A percentile compares a stretch with the other conserved stretches of the same genome.
These are phyloP conservation scores for Jasminum sambac DNA, from an alignment of 257 asterid genomes.

Conservation along the genomic window DNA sequence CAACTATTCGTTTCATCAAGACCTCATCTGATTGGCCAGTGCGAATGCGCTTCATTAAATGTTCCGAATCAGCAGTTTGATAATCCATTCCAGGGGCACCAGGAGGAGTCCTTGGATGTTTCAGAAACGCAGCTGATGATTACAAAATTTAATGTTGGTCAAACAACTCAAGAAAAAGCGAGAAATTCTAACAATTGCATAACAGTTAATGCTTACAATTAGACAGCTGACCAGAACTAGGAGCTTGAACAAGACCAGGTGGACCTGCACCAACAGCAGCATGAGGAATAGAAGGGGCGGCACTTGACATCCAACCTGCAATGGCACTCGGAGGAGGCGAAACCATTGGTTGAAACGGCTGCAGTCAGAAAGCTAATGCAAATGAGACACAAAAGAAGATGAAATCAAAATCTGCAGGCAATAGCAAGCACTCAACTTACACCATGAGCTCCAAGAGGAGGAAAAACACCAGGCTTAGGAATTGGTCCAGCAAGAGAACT, in stretches of 20 bases:
- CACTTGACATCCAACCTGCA: conserved; percentile 93
- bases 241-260: conserved; percentile 47
- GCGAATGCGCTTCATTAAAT: conserved; percentile 80
- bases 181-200: conserved; percentile 13
- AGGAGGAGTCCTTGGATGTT: conserved; percentile 85
- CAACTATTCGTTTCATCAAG: conserved; percentile 5
- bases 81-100: conserved; percentile 82
- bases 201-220: conserved; percentile 13
- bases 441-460: conserved; percentile 77
- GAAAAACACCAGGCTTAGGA: conserved; percentile 58
- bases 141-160: conserved; percentile 19
- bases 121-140: conserved; percentile 66
- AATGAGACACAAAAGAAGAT: conserved; percentile 15
- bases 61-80: conserved; percentile 87
- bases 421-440: conserved; percentile 44
- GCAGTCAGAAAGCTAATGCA: conserved; percentile 21
- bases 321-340: conserved; percentile 80
- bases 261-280: conserved; percentile 54
- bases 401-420: neutral
- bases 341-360: conserved; percentile 54
- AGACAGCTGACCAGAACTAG: conserved; percentile 39
- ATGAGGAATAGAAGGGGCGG: conserved; percentile 47
- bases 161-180: conserved; percentile 13
- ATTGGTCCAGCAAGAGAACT: conserved; percentile 64
- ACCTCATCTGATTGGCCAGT: conserved; percentile 89